Evolutionary conservation across 306 rosid genomes (phyloP).

Genomic region (Dryas alaskensis): DNA sequence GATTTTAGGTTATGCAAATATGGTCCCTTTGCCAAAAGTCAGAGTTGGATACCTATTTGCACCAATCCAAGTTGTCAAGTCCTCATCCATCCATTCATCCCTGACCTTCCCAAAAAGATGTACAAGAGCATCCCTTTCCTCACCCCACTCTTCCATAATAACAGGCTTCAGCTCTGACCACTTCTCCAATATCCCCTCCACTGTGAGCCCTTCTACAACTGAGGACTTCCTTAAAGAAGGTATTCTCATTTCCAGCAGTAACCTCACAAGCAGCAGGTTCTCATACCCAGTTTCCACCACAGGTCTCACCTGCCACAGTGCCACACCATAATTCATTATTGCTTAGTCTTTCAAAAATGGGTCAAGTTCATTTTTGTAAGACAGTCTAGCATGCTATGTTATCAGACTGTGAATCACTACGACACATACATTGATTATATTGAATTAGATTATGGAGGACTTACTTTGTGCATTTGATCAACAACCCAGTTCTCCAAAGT

Average conservation of each 20-base stretch:
- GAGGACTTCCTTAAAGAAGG: constrained; percentile 69
- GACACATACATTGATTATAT: neutral
- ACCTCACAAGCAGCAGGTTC: constrained; percentile 76
- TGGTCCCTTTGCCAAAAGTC: constrained; percentile 11
- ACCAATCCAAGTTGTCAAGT: constrained; percentile 68
- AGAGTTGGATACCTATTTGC: constrained; percentile 72
- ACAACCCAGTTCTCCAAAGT: constrained; percentile 66
- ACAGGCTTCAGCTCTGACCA: constrained; percentile 70
- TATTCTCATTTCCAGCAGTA: constrained; percentile 68
- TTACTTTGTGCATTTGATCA: constrained; percentile 71
- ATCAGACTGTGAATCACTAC: neutral
- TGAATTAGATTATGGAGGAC: constrained; percentile 20
- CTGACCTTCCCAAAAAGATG: constrained; percentile 75
- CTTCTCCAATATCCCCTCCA: constrained; percentile 72
- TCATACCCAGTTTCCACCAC: constrained; percentile 98
- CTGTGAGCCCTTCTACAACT: constrained; percentile 72
- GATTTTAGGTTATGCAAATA: constrained; percentile 6
- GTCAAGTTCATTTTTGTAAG: neutral
- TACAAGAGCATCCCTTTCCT: constrained; percentile 56
- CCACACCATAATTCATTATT: constrained; percentile 26
- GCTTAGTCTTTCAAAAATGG: neutral
- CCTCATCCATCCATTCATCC: constrained; percentile 83
- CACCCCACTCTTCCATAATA: constrained; percentile 76
- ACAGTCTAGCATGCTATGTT: neutral
- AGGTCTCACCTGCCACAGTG: constrained; percentile 88